phyloP scores from a whole-genome alignment of 768 basidiomycete genomes.

The Mycena amicta region DNA sequence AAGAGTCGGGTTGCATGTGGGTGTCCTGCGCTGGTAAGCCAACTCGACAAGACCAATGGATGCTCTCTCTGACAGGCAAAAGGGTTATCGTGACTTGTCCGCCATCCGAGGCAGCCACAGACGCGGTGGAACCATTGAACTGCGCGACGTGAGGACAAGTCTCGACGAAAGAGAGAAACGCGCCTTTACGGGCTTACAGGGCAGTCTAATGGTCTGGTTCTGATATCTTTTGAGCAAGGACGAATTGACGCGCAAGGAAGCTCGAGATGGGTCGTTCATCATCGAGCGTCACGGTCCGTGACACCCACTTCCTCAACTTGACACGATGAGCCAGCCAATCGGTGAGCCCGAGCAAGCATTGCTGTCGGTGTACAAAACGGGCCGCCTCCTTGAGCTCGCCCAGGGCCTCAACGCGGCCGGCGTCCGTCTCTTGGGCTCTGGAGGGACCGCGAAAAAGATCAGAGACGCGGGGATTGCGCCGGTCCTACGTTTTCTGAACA shows the following conservation, averaged over 20 bases:
- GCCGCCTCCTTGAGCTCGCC: conserved; percentile 85
- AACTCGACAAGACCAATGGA: neutral
- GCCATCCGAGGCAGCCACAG: neutral
- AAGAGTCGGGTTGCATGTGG: neutral
- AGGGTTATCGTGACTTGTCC: neutral
- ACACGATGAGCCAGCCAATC: conserved; percentile 23
- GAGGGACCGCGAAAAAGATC: conserved; percentile 97
- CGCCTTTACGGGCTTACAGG: neutral
- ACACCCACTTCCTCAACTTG: too few relatives aligned
- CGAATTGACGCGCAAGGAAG: neutral
- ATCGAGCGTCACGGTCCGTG: too few relatives aligned
- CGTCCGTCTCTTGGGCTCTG: conserved; percentile 89
- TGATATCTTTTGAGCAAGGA: neutral
- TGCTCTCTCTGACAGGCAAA: neutral
- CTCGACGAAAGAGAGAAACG: neutral
- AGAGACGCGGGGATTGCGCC: conserved; percentile 92
- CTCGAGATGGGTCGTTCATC: neutral
- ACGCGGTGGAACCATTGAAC: neutral
- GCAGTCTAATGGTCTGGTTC: neutral
- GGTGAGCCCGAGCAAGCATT: conserved; percentile 51
- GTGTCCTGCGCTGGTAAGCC: neutral
- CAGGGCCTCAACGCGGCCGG: conserved; percentile 79
- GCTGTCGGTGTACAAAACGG: conserved; percentile 96
- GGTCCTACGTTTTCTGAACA: too few relatives aligned
- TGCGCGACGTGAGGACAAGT: neutral